Evolutionary conservation across 768 basidiomycete genomes (phyloP).

Genomic region (Suillus brevipes): DNA sequence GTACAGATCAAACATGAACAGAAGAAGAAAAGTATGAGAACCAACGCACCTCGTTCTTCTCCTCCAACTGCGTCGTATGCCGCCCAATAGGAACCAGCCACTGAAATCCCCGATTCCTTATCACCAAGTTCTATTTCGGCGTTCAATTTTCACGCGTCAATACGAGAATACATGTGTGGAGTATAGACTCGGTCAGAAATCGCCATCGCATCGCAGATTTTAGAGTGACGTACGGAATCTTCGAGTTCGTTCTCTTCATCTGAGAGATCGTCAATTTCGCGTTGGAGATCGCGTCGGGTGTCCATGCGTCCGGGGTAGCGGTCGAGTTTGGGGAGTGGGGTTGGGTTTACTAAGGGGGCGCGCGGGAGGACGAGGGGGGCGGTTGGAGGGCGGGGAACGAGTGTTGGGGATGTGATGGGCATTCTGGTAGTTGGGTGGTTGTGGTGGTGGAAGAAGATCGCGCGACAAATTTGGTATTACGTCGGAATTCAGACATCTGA

Average conservation of each 20-base stretch:
- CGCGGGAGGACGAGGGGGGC: slow-evolving; percentile 70
- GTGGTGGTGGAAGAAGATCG: too few relatives aligned
- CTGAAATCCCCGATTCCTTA: slow-evolving; percentile 65
- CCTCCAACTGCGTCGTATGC: slow-evolving; percentile 72
- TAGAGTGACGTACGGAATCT: slow-evolving; percentile 51
- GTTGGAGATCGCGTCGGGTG: slow-evolving; percentile 63
- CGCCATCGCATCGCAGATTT: not conserved
- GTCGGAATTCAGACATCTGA: too few relatives aligned
- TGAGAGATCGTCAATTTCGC: slow-evolving; percentile 81
- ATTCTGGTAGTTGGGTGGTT: slow-evolving; percentile 27
- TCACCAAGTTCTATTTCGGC: slow-evolving; percentile 48
- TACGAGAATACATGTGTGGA: not conserved
- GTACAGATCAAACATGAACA: too few relatives aligned
- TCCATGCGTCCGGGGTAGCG: slow-evolving; percentile 59
- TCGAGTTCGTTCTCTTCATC: slow-evolving; percentile 86
- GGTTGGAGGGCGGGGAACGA: slow-evolving; percentile 61
- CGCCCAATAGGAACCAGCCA: slow-evolving; percentile 77
- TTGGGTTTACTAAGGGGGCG: slow-evolving; percentile 63
- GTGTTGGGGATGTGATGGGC: slow-evolving; percentile 65
- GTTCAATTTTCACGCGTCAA: not conserved
- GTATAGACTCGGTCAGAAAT: not conserved
- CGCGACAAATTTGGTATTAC: too few relatives aligned
- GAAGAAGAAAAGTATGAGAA: not conserved
- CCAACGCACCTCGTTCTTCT: slow-evolving; percentile 74
- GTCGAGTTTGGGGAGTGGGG: slow-evolving; percentile 50